A percentile compares a stretch with the other conserved stretches of the same genome.
Evolutionary conservation across 2,329 filamentous ascomycete species (phyloP).

Genomic region (Talaromyces sp.): DNA sequence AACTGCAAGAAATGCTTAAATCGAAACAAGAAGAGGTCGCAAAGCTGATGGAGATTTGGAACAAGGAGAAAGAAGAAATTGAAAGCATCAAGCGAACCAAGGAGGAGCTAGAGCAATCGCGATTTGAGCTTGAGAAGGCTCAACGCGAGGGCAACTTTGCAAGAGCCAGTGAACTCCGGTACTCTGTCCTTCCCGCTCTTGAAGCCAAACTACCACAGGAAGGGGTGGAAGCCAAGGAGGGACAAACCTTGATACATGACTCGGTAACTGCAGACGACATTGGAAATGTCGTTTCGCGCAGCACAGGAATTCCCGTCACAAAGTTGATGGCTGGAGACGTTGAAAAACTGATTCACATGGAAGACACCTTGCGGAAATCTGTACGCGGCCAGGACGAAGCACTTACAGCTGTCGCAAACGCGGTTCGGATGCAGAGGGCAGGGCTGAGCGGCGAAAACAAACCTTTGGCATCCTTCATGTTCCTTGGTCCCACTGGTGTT

Average conservation of each 20-base stretch:
- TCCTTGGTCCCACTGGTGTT: conserved; percentile 91
- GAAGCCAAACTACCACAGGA: conserved; percentile 78
- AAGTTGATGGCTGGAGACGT: conserved; percentile 92
- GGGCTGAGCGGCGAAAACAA: conserved; percentile 88
- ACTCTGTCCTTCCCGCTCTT: conserved; percentile 76
- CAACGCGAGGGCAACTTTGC: conserved; percentile 85
- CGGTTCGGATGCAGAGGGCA: conserved; percentile 88
- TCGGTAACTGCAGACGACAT: conserved; percentile 95
- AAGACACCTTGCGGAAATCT: conserved; percentile 76
- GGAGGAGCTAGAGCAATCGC: conserved; percentile 79
- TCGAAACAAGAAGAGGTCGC: conserved; percentile 70
- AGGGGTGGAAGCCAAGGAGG: conserved; percentile 46
- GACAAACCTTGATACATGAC: conserved; percentile 74
- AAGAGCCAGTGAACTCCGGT: conserved; percentile 84
- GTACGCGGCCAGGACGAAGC: conserved; percentile 94
- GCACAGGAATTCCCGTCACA: conserved; percentile 86
- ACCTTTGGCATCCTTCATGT: conserved; percentile 93
- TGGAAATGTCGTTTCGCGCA: conserved; percentile 80
- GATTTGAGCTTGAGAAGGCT: conserved; percentile 79
- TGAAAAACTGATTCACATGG: conserved; percentile 94
- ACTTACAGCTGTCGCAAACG: conserved; percentile 82
- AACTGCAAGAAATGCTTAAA: conserved; percentile 73
- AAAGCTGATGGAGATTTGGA: conserved; percentile 78
- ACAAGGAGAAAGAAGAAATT: conserved; percentile 81
- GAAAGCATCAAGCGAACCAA: conserved; percentile 83